Evolutionary conservation across 176 grass and related monocot species (phyloP), one percentile per base, ranked within the genome.

Genomic region (Musa troglodytarum): DNA sequence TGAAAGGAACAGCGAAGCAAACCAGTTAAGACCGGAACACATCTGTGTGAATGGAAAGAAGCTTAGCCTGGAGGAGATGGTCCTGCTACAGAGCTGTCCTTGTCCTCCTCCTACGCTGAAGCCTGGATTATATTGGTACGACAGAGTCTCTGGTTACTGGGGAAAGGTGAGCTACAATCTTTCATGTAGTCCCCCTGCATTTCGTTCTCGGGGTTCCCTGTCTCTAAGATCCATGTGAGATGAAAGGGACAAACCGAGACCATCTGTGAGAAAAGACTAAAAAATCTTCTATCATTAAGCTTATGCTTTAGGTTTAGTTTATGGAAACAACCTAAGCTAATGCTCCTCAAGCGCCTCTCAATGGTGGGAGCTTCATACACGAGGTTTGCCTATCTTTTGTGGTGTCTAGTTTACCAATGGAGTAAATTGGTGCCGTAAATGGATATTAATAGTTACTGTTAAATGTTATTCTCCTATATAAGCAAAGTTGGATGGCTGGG

Each of bases 91-190:
- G 86, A 86, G 75, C 3, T 94, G 88, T 69, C 63, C 79, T 2
- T 91, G 81, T 53, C 94, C 90, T 10, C 95, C 95, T 24, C 68
- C 84, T 0, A 89, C 78, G 86, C 84, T 99, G n/a, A 86, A 92
- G 14, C 88, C 88, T 0, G 95, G 95, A 1, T 85, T 80, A 53
- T 99, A 99, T 78, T 99, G 95, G 95, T 99, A 99, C 29, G 95
- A 99, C 72, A 99, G 92, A 77, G 86, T 94, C 25, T 94, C 90
- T 14, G 95, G 95, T 19, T 94, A 91, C 82, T 99, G 95, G 95
- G 95, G 95, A 22, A 94, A 99, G 95, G 95, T 99, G 82, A 74
- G 89, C 53, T 15, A 56, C 49, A 16, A 52, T 3, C 64, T 25
- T 34, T 17, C 0, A 68, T 8, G 66, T 81, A 11, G 21, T 0